Evolutionary conservation across 495 filamentous ascomycete species (phyloP), one percentile per base, ranked within the genome.

Genomic region (Penicillium turbatum): DNA sequence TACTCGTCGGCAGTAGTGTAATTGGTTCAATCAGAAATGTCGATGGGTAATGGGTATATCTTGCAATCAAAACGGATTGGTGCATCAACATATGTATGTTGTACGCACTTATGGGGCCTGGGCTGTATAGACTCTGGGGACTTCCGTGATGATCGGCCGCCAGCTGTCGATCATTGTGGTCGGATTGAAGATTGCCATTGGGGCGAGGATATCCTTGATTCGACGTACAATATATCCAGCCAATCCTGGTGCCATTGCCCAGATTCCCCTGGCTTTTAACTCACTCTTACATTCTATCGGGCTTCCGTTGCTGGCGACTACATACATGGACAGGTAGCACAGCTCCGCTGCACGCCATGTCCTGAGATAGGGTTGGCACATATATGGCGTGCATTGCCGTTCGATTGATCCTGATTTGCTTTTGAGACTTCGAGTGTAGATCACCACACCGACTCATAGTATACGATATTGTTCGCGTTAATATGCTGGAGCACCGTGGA

Each of bases 81-180:
- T 30, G 46, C 46, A 38, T 49, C 15, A 38, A 24, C n/a, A 17
- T 5, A 9, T 24, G 21, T 24, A 24, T 24, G 21, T 24, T 24
- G 21, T 24, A 24, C 21, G 4, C 21, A 24, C 4, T 24, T 24
- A 36, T 48, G 46, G 46, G 13, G 21, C 19, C 34, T 13, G 5
- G 30, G 3, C 44, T 13, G 15, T 9, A 30, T 37, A 9, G 32
- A 38, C 16, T 39, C 47, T 49, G 47, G 35, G 35, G 47, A 50
- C n/a, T 29, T 11, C 38, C 24, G 53, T 19, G 41, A 38, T 45
- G 53, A 51, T 51, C 47, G 32, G 24, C 54, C n/a, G 12, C 17
- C 27, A 13, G 32, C 21, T 17, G 54, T 45, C 54, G 54, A 56
- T 56, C 54, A n/a, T 44, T 17, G 36, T 37, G 29, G 27, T 46